These are phyloP conservation scores for Penicillium expansum DNA, from an alignment of 2,329 filamentous ascomycete genomes.

Conservation along the genomic window DNA sequence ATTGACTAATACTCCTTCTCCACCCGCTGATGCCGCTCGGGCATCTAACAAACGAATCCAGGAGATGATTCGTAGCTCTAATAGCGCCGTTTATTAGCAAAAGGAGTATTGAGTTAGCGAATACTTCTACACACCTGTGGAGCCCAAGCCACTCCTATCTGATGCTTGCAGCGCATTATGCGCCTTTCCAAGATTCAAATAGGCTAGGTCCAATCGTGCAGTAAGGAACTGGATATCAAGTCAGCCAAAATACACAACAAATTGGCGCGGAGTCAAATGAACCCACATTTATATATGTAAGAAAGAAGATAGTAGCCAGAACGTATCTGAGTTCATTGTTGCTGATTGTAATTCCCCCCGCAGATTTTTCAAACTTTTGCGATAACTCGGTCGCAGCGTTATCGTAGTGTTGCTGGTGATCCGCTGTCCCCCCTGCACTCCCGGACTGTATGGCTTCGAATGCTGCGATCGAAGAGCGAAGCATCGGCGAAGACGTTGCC, in stretches of 20 bases:
- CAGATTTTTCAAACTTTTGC: neutral
- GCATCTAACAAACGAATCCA: conserved; percentile 58
- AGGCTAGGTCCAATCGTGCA: neutral
- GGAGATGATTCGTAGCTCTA: conserved; percentile 32
- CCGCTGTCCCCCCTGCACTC: neutral
- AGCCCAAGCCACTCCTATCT: neutral
- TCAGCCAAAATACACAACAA: neutral
- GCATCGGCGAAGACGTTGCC: neutral
- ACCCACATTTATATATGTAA: neutral
- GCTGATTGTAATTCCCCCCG: neutral
- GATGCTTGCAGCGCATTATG: neutral
- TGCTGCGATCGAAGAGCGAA: neutral
- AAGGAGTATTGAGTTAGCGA: neutral
- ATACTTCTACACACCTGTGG: neutral
- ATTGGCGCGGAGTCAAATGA: neutral
- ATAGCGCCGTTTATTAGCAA: neutral
- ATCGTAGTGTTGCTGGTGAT: neutral
- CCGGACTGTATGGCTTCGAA: neutral
- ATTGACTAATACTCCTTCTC: conserved; percentile 55
- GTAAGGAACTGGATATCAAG: neutral
- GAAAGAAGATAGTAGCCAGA: neutral
- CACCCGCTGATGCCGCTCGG: conserved; percentile 55
- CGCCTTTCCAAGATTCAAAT: neutral
- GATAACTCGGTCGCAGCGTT: neutral
- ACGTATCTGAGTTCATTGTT: neutral